These are phyloP conservation scores for Fraxinus albicans DNA, from an alignment of 305 asterid genomes.

Conservation along the genomic window DNA sequence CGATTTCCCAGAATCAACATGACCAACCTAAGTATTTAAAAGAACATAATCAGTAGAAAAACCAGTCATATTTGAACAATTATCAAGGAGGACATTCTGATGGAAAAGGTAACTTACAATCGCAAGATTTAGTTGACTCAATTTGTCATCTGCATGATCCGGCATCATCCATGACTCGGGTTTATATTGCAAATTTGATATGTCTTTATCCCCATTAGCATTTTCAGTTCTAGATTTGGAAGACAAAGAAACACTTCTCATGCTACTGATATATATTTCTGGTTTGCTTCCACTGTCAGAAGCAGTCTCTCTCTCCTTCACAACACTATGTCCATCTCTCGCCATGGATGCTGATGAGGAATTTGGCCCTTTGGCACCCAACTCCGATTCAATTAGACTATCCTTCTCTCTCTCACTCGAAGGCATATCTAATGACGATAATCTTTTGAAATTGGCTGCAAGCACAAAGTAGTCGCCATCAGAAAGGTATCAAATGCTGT, in stretches of 20 bases:
- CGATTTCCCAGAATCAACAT: slow-evolving; percentile 99
- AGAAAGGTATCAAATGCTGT: slow-evolving; percentile 17
- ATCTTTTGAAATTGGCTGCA: slow-evolving; percentile 29
- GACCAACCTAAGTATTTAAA: slow-evolving; percentile 76
- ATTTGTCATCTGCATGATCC: slow-evolving; percentile 45
- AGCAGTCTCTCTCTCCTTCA: slow-evolving; percentile 36
- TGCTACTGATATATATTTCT: slow-evolving; percentile 29
- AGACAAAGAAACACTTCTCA: slow-evolving; percentile 42
- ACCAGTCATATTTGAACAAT: background rate
- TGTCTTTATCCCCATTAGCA: slow-evolving; percentile 36
- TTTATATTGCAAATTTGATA: slow-evolving; percentile 47
- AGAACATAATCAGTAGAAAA: slow-evolving; percentile 6
- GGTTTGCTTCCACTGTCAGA: slow-evolving; percentile 37
- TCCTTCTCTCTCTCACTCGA: slow-evolving; percentile 32
- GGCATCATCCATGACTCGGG: slow-evolving; percentile 81
- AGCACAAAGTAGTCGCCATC: slow-evolving; percentile 13
- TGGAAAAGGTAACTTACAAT: slow-evolving; percentile 53
- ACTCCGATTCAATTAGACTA: slow-evolving; percentile 36
- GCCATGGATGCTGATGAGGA: slow-evolving; percentile 43
- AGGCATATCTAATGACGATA: slow-evolving; percentile 32
- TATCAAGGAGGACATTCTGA: slow-evolving; percentile 5
- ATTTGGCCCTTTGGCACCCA: slow-evolving; percentile 40
- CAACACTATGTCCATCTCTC: slow-evolving; percentile 36
- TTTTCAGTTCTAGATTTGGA: slow-evolving; percentile 50
- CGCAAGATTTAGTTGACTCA: slow-evolving; percentile 89